Conservation (phyloP, 768 basidiomycete species). For the Guyanaporus albipodus region DNA sequence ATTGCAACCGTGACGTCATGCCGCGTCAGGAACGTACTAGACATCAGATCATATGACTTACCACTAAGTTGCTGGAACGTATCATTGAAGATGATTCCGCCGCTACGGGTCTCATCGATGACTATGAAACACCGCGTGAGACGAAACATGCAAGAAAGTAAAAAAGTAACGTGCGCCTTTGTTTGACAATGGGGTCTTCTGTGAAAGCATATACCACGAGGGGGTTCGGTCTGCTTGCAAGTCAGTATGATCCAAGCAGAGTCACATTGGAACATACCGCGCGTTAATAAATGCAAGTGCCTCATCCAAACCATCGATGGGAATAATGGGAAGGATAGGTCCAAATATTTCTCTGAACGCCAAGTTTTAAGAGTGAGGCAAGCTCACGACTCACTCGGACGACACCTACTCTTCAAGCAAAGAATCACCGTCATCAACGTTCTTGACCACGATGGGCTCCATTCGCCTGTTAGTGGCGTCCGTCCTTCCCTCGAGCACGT, state of each 20-base stretch:
- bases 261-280: conserved; percentile 36
- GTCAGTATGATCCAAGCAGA: conserved; percentile 3
- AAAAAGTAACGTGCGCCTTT: conserved; percentile 31
- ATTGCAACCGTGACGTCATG: conserved; percentile 12
- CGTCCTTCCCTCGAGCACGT: conserved; percentile 39
- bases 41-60: conserved; percentile 22
- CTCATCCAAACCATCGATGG: conserved; percentile 51
- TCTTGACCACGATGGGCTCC: conserved; percentile 56
- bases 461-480: conserved; percentile 41
- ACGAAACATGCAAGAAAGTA: not conserved
- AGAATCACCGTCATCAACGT: conserved; percentile 51
- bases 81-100: conserved; percentile 57
- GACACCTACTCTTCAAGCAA: conserved; percentile 53
- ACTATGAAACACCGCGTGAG: conserved; percentile 36
- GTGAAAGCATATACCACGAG: conserved; percentile 66
- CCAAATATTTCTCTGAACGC: conserved; percentile 65
- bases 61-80: conserved; percentile 50
- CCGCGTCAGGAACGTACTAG: not conserved
- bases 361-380: not conserved
- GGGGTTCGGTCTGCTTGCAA: conserved; percentile 45
- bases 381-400: not conserved
- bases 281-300: conserved; percentile 53
- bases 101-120: conserved; percentile 51
- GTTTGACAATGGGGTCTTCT: conserved; percentile 39
- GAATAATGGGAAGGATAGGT: conserved; percentile 61